Percentiles rank a stretch among this genome's conserved stretches.
Conservation (phyloP, 1,139 yeast genomes). For the Pneumocystis oryctolagi region DNA sequence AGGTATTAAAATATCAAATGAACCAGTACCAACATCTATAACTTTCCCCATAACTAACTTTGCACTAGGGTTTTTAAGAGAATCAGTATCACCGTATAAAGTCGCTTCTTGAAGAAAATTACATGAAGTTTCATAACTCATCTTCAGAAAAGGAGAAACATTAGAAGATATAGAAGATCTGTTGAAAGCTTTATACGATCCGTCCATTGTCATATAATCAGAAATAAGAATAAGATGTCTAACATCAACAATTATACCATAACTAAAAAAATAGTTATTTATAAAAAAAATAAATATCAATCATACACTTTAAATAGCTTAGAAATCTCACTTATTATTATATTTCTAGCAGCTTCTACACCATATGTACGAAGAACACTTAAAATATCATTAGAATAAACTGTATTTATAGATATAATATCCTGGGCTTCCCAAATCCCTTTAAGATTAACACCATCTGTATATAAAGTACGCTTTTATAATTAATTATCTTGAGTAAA, state of each 20-base stretch:
- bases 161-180: slow-evolving; percentile 96
- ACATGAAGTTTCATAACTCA: slow-evolving; percentile 98
- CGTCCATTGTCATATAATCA: slow-evolving; percentile 99
- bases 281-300: not conserved
- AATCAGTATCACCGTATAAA: slow-evolving; percentile 78
- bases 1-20: slow-evolving; percentile 66
- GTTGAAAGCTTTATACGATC: slow-evolving; percentile 88
- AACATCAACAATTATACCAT: slow-evolving; percentile 76
- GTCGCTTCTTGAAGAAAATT: slow-evolving; percentile 95
- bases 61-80: slow-evolving; percentile 86
- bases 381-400: slow-evolving; percentile 82
- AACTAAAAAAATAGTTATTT: slow-evolving; percentile 2
- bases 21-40: slow-evolving; percentile 88
- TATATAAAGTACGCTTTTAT: slow-evolving; percentile 54
- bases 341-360: slow-evolving; percentile 96
- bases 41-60: slow-evolving; percentile 85
- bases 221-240: slow-evolving; percentile 95
- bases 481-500: slow-evolving; percentile 16
- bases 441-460: slow-evolving; percentile 95
- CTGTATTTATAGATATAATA: slow-evolving; percentile 73
- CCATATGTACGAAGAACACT: slow-evolving; percentile 88
- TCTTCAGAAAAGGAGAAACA: slow-evolving; percentile 92
- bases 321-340: slow-evolving; percentile 90
- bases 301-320: slow-evolving; percentile 81
- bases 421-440: slow-evolving; percentile 98